These are phyloP conservation scores for Hygrocybe coccinea DNA, from an alignment of 768 basidiomycete species.

Conservation along the genomic window DNA sequence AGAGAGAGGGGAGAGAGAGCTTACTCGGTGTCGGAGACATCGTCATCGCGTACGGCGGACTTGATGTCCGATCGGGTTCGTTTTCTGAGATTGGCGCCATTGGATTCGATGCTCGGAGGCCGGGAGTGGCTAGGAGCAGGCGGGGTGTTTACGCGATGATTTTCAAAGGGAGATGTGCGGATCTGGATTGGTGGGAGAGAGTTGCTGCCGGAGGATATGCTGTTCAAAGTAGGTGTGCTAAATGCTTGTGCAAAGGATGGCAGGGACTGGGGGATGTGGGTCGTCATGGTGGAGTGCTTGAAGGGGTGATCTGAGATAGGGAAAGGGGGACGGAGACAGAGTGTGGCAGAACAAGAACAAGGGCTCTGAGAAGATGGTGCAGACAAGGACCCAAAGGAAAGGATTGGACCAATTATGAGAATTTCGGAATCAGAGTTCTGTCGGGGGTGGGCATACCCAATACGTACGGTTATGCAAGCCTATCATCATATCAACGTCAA, in stretches of 20 bases:
- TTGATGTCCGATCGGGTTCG: conserved; percentile 42
- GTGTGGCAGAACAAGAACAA: too few species aligned
- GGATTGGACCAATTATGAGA: background rate
- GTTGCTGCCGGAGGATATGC: conserved; percentile 47
- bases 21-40: conserved; percentile 43
- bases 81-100: conserved; percentile 34
- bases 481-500: background rate
- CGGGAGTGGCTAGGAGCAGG: conserved; percentile 21
- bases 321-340: too few species aligned
- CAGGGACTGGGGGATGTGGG: conserved; percentile 55
- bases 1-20: conserved; percentile 23
- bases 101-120: conserved; percentile 29
- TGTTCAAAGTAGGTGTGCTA: conserved; percentile 50
- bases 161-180: conserved; percentile 30
- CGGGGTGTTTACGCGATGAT: conserved; percentile 34
- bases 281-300: conserved; percentile 45
- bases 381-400: background rate
- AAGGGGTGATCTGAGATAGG: conserved; percentile 7
- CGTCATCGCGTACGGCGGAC: conserved; percentile 33
- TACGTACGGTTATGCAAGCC: conserved; percentile 1
- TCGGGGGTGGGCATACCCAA: background rate
- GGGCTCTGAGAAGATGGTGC: conserved; percentile 4
- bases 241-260: conserved; percentile 80
- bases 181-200: conserved; percentile 64
- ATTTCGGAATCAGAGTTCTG: too few species aligned